Percentiles rank a stretch among this genome's conserved stretches.
phyloP scores from a whole-genome alignment of 2,329 filamentous ascomycete genomes.

The Exophiala alcalophila region DNA sequence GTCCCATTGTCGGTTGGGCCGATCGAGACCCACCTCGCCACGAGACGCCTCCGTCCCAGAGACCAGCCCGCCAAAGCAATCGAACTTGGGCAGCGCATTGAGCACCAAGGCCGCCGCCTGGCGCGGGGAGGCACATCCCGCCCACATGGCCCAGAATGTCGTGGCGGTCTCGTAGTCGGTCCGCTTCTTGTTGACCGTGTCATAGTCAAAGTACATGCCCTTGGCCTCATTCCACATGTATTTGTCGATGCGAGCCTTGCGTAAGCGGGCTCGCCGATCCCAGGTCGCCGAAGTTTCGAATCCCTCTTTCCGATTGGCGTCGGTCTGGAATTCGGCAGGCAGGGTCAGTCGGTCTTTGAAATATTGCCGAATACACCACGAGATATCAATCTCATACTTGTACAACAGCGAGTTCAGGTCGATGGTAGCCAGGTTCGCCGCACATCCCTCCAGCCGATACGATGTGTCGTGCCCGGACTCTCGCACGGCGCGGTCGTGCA shows the following conservation, averaged over 20 bases:
- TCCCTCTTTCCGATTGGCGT: slow-evolving; percentile 62
- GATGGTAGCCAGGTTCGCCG: slow-evolving; percentile 85
- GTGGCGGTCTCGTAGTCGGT: slow-evolving; percentile 86
- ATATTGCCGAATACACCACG: slow-evolving; percentile 74
- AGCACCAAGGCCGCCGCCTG: slow-evolving; percentile 82
- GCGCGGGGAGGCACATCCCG: slow-evolving; percentile 76
- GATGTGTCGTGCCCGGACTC: slow-evolving; percentile 97
- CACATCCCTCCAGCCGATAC: slow-evolving; percentile 85
- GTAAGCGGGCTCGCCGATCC: slow-evolving; percentile 82
- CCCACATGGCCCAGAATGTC: slow-evolving; percentile 97
- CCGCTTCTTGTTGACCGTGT: slow-evolving; percentile 77
- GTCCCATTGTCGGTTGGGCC: slow-evolving; percentile 97
- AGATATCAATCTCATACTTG: slow-evolving; percentile 96
- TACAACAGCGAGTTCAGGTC: slow-evolving; percentile 93
- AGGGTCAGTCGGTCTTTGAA: slow-evolving; percentile 82
- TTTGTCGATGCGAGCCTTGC: slow-evolving; percentile 84
- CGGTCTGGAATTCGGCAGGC: slow-evolving; percentile 74
- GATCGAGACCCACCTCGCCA: slow-evolving; percentile 71
- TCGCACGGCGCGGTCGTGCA: slow-evolving; percentile 91
- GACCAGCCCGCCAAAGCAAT: slow-evolving; percentile 80
- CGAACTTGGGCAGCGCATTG: slow-evolving; percentile 80
- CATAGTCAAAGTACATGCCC: slow-evolving; percentile 98
- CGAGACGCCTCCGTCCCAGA: slow-evolving; percentile 88
- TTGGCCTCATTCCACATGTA: slow-evolving; percentile 88
- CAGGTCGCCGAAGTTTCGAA: slow-evolving; percentile 80